Base-by-base conservation (phyloP, 176 grass and related monocot species). In the Paspalum notatum region DNA sequence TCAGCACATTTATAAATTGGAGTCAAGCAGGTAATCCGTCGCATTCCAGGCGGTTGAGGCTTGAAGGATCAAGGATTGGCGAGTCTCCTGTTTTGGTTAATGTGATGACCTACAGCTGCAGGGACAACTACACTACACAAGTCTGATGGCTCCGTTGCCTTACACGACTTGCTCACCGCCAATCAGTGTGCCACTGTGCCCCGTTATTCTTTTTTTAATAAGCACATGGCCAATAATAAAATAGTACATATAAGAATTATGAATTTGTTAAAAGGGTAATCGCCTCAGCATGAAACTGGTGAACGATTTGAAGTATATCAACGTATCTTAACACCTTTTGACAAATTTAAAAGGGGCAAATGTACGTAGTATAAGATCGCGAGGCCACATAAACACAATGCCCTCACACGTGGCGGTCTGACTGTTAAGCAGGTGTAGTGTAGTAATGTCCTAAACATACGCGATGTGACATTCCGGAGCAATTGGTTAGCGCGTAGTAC, bases 41-140 rank as follows among this genome's bases (percentile, higher is more conserved):
- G n/a, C 69, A 48, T 66, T 74, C 68, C 20, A n/a, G 49, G 49
- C 17, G 10, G 84, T 80, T 75, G 77, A 50, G 53, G 6, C 20
- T 57, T 73, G 18, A 74, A 47, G 26, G 40, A 41, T n/a, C 42
- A 10, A 21, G 38, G 41, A 51, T 27, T 5, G 27, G 32, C 1
- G 49, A 56, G 59, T 64, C 43, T 38, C 17, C 27, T 50, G 26
- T 2, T 64, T 7, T 37, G 32, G 24, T 64, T 39, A 21, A 62
- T 21, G 25, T 45, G 50, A 66, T 2, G 49, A 67, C 7, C 39
- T 32, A 48, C 13, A 46, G 32, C 39, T 32, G 48, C 13, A 46
- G 32, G 32, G 21, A 41, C 25, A 47, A 27, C 7, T 32, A 50
- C 9, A 37, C 2, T 62, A 20, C 16, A 32, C 1, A 71, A 62